Evolutionary conservation across 2,329 filamentous ascomycete genomes (phyloP), one percentile per base, ranked within the genome.

Genomic region (Botrytis sinoallii): DNA sequence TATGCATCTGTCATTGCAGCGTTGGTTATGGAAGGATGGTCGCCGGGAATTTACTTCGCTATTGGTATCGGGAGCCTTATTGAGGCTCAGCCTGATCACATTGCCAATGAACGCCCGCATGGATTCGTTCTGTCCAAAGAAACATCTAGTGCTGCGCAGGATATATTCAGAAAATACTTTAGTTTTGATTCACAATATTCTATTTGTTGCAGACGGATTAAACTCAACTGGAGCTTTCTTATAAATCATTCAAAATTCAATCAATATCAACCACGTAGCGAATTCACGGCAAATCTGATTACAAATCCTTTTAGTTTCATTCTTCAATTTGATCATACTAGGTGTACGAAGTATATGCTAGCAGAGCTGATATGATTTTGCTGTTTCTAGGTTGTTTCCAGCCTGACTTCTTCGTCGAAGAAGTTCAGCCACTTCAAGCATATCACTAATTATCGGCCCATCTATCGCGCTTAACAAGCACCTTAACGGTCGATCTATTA

Each of bases 291-390:
- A 55, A 55, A 55, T 1, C 25, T n/a, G 48, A 14, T n/a, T n/a
- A n/a, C 12, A 16, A 3, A 16, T 4, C 3, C 0, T n/a, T 16
- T 55, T 0, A n/a, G 3, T n/a, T n/a, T 7, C 4, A 7, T n/a
- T n/a, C 12, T 55, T 55, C 10, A 12, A n/a, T 16, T 55, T n/a
- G 6, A 20, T 5, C 25, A n/a, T 55, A 4, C 25, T n/a, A 5
- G 3, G 5, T 55, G 48, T 55, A 55, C 25, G 10, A 16, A 55
- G 6, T n/a, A 3, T n/a, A 6, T 16, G 12, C 48, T 55, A n/a
- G 25, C 16, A n/a, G 48, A 55, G 25, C 25, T 55, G 25, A 55
- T 7, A 16, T 55, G 0, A 4, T n/a, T 55, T 55, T 12, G 48
- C 48, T 16, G 14, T 55, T n/a, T n/a, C 14, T 3, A n/a, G 2